phyloP scores from a whole-genome alignment of 139 green algal species.

The Chlamydomonas eustigma region DNA sequence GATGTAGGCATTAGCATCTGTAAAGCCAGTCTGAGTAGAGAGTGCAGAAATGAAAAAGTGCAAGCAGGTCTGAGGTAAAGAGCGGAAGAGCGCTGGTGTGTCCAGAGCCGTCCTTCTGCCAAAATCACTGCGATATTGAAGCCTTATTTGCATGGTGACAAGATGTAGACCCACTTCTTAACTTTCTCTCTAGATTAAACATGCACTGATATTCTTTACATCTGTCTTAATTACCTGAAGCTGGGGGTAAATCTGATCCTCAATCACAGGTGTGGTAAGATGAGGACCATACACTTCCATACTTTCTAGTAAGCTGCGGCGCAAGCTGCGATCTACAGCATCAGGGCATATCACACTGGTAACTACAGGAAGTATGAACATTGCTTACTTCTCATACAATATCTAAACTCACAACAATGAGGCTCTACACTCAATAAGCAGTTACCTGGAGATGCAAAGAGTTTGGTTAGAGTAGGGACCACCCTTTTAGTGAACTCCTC shows the following conservation, averaged over 20 bases:
- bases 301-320: constrained; percentile 84
- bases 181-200: too few relatives aligned
- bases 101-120: too few relatives aligned
- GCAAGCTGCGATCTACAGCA: constrained; percentile 75
- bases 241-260: constrained; percentile 84
- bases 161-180: too few relatives aligned
- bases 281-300: constrained; percentile 65
- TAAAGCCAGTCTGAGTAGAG: constrained; percentile 81
- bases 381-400: too few relatives aligned
- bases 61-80: neutral
- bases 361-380: too few relatives aligned
- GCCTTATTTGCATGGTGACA: neutral
- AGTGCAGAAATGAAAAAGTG: neutral
- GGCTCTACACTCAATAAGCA: neutral
- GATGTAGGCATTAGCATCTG: constrained; percentile 85
- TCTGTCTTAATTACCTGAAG: constrained; percentile 30
- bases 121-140: neutral
- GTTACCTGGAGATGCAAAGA: constrained; percentile 63
- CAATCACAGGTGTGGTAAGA: constrained; percentile 58
- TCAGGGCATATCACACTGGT: too few relatives aligned
- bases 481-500: constrained; percentile 79
- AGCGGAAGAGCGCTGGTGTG: neutral
- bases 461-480: constrained; percentile 77
- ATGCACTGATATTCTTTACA: too few relatives aligned
- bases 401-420: too few relatives aligned